Evolutionary conservation across 192 early-diverging fungal genomes (phyloP).

Genomic region (Coemansia sp.): DNA sequence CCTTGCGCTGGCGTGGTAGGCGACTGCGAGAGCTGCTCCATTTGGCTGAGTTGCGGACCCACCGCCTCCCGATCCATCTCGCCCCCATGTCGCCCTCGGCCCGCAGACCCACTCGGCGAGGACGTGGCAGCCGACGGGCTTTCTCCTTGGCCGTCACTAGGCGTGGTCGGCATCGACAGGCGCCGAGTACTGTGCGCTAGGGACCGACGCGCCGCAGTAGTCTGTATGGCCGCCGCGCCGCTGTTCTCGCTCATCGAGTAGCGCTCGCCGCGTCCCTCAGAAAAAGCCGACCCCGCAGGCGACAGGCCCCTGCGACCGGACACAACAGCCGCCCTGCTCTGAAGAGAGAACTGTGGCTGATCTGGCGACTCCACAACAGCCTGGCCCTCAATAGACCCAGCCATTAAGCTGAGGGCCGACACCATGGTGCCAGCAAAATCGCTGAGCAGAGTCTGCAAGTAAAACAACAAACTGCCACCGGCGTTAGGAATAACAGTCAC

Average conservation of each 20-base stretch:
- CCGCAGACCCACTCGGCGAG: not conserved
- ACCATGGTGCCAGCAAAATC: slow-evolving; percentile 44
- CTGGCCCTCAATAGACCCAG: slow-evolving; percentile 39
- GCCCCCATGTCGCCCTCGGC: slow-evolving; percentile 30
- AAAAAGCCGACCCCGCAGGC: not conserved
- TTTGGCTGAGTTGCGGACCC: slow-evolving; percentile 5
- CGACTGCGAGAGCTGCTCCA: slow-evolving; percentile 6
- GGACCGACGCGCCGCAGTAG: slow-evolving; percentile 1
- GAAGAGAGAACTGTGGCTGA: not conserved
- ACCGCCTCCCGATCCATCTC: slow-evolving; percentile 39
- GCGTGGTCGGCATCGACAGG: slow-evolving; percentile 2
- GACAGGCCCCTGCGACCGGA: not conserved
- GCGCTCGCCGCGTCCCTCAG: slow-evolving; percentile 5
- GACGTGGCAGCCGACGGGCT: not conserved
- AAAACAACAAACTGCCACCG: slow-evolving; percentile 20
- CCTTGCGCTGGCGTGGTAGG: not conserved
- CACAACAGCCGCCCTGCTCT: not conserved
- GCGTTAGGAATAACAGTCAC: slow-evolving; percentile 26
- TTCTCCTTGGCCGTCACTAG: not conserved
- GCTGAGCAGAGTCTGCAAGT: slow-evolving; percentile 24
- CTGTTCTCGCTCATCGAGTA: slow-evolving; percentile 20
- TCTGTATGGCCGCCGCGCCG: slow-evolving; percentile 1
- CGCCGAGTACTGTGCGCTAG: slow-evolving; percentile 19
- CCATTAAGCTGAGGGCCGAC: slow-evolving; percentile 41
- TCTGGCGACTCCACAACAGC: slow-evolving; percentile 15